phyloP scores from a whole-genome alignment of 2,329 filamentous ascomycete genomes.

The Sphaceloma murrayae region DNA sequence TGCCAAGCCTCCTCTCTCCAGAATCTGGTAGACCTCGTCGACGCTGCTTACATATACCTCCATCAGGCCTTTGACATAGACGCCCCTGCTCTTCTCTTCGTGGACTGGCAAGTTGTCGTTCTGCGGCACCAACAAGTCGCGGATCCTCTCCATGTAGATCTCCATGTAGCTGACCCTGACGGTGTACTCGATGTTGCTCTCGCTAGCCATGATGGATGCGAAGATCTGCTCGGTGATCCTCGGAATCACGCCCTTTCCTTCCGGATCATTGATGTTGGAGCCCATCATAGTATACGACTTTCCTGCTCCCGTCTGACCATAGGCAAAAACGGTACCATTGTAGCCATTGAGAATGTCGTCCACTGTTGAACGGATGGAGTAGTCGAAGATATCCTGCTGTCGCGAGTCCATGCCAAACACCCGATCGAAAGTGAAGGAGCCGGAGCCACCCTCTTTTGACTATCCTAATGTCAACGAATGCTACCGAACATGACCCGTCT shows the following conservation, averaged over 20 bases:
- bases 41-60: slow-evolving; percentile 95
- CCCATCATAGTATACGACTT: slow-evolving; percentile 99
- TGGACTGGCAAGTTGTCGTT: slow-evolving; percentile 97
- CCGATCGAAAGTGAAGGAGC: slow-evolving; percentile 91
- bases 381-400: slow-evolving; percentile 94
- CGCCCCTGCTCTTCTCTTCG: slow-evolving; percentile 90
- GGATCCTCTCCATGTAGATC: slow-evolving; percentile 98
- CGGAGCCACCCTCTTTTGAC: slow-evolving; percentile 67
- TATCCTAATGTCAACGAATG: slow-evolving; percentile 32
- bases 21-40: slow-evolving; percentile 91
- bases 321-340: slow-evolving; percentile 97
- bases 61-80: slow-evolving; percentile 90
- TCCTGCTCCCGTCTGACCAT: slow-evolving; percentile 94
- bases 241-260: slow-evolving; percentile 86
- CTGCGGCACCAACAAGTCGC: slow-evolving; percentile 81
- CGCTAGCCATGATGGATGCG: slow-evolving; percentile 82
- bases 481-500: background rate
- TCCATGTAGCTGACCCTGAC: slow-evolving; percentile 99
- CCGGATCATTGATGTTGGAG: slow-evolving; percentile 81
- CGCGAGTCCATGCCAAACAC: slow-evolving; percentile 91
- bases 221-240: slow-evolving; percentile 98
- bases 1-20: slow-evolving; percentile 82
- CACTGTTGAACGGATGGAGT: slow-evolving; percentile 89
- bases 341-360: slow-evolving; percentile 98
- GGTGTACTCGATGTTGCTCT: slow-evolving; percentile 94